A percentile compares a stretch with the other conserved stretches of the same genome.
Evolutionary conservation across 2,329 filamentous ascomycete genomes (phyloP).

Genomic region (Escovopsis weberi): DNA sequence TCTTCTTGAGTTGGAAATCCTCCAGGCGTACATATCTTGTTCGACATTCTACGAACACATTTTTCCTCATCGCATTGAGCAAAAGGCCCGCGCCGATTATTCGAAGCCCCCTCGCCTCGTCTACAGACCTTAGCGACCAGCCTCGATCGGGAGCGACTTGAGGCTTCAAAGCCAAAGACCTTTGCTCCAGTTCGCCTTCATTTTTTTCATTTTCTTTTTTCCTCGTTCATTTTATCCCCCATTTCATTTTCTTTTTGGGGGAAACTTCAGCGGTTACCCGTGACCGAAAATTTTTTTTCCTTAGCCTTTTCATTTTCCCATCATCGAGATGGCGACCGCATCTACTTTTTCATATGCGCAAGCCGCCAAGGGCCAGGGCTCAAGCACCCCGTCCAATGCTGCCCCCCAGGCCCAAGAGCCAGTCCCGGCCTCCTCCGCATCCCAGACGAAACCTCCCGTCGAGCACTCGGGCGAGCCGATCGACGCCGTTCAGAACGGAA

Average conservation of each 20-base stretch:
- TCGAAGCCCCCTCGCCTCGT: too few species aligned
- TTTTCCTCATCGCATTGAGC: not conserved
- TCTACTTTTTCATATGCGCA: constrained; percentile 84
- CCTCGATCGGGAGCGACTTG: too few species aligned
- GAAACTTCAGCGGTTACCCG: constrained; percentile 7
- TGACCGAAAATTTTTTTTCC: constrained; percentile 13
- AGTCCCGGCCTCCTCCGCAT: constrained; percentile 15
- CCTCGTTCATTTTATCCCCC: too few species aligned
- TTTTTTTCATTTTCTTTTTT: too few species aligned
- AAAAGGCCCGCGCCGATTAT: too few species aligned
- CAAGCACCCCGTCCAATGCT: constrained; percentile 13
- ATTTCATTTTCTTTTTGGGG: not conserved
- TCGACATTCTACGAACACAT: not conserved
- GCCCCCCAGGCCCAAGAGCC: constrained; percentile 13
- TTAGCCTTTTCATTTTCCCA: not conserved
- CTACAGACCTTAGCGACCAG: too few species aligned
- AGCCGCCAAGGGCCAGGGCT: constrained; percentile 69
- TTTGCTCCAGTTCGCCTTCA: too few species aligned
- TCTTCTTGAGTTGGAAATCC: too few species aligned
- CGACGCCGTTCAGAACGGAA: constrained; percentile 11
- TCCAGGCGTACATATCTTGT: not conserved
- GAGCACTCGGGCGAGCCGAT: constrained; percentile 13
- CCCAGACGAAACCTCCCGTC: constrained; percentile 11
- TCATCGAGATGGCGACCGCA: constrained; percentile 34
- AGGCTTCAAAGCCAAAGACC: too few species aligned